Conservation (phyloP, 257 asterid species). For the Ballota nigra region DNA sequence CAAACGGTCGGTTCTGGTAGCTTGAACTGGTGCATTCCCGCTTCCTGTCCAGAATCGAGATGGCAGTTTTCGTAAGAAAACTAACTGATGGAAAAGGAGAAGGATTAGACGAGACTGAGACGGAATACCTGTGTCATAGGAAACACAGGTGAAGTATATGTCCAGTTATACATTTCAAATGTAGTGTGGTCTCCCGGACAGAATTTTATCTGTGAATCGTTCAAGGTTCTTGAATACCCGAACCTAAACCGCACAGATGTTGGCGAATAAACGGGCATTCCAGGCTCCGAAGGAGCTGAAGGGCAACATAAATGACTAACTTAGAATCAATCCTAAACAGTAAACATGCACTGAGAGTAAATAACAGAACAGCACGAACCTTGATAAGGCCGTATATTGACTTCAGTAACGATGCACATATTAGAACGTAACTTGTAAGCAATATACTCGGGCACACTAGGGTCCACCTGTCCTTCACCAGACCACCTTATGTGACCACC, state of each 20-base stretch:
- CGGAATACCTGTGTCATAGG: constrained; percentile 51
- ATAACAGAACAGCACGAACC: constrained; percentile 31
- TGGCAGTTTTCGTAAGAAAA: background rate
- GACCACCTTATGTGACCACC: constrained; percentile 52
- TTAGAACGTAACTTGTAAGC: constrained; percentile 36
- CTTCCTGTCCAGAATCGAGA: constrained; percentile 33
- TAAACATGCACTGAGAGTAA: background rate
- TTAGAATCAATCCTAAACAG: no score
- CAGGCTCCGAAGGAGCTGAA: constrained; percentile 45
- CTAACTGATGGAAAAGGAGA: background rate
- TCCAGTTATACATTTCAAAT: constrained; percentile 55
- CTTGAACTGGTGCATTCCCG: constrained; percentile 47
- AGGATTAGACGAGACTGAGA: background rate
- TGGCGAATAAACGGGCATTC: constrained; percentile 56
- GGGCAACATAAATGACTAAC: background rate
- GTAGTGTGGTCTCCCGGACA: constrained; percentile 30
- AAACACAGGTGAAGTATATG: constrained; percentile 49
- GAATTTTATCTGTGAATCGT: constrained; percentile 1
- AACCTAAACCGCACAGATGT: constrained; percentile 51
- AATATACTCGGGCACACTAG: constrained; percentile 50
- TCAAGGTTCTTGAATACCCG: constrained; percentile 46
- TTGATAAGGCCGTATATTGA: constrained; percentile 51
- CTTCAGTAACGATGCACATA: constrained; percentile 45
- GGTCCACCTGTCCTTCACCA: constrained; percentile 52
- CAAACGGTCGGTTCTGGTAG: constrained; percentile 57